These are phyloP conservation scores for Diaporthe aspalathi DNA, from an alignment of 2,329 filamentous ascomycete species.

Conservation along the genomic window DNA sequence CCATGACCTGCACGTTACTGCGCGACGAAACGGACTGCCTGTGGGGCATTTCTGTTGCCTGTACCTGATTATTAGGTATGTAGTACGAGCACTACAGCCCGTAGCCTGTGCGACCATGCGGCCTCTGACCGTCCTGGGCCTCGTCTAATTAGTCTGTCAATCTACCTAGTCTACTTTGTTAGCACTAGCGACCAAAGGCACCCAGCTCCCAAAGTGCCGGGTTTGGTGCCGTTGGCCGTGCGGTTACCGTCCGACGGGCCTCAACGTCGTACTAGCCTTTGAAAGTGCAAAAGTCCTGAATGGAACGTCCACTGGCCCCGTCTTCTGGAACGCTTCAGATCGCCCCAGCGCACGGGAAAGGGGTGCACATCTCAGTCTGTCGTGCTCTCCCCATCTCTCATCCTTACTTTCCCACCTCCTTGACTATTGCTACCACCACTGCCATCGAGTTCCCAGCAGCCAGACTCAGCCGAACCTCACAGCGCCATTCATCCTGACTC, in stretches of 20 bases:
- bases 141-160: no score
- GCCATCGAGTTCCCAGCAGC: not conserved
- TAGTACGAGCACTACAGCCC: not conserved
- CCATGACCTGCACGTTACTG: constrained; percentile 22
- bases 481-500: not conserved
- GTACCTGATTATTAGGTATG: constrained; percentile 3
- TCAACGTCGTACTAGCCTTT: constrained; percentile 8
- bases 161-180: no score
- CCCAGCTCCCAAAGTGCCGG: constrained; percentile 29
- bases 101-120: no score
- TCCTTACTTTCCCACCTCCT: no score
- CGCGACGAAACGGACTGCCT: not conserved
- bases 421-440: no score
- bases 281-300: not conserved
- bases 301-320: constrained; percentile 10
- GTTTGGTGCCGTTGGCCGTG: constrained; percentile 2
- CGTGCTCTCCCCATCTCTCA: no score
- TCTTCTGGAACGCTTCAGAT: constrained; percentile 29
- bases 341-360: constrained; percentile 8
- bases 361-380: not conserved
- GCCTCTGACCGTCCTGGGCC: constrained; percentile 1
- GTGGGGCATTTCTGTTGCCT: not conserved
- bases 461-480: not conserved
- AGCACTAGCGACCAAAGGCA: no score
- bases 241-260: constrained; percentile 22